Conservation (phyloP, 768 basidiomycete genomes). For the Suillus tomentosus region DNA sequence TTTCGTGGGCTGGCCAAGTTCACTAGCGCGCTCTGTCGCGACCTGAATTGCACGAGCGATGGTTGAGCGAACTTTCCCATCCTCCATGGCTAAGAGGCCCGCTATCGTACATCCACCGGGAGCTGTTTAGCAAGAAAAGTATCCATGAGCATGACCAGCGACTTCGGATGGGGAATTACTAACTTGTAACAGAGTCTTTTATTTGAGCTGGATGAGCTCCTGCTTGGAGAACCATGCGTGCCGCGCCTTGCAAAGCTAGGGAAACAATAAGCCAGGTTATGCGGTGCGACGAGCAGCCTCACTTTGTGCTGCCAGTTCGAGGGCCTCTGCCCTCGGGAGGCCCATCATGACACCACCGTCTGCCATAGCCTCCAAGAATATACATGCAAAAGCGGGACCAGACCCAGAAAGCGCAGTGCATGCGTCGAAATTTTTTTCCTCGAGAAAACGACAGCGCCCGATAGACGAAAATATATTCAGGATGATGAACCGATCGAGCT, state of each 20-base stretch:
- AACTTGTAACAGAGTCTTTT: conserved; percentile 97
- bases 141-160: conserved; percentile 8
- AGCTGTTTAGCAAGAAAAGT: conserved; percentile 49
- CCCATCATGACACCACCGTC: conserved; percentile 99
- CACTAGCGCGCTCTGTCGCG: conserved; percentile 86
- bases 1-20: conserved; percentile 73
- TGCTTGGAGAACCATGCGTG: conserved; percentile 89
- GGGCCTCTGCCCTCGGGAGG: conserved; percentile 86
- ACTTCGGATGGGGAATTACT: conserved; percentile 30
- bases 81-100: conserved; percentile 92
- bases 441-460: conserved; percentile 92
- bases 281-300: conserved; percentile 25
- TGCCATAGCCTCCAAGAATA: conserved; percentile 97
- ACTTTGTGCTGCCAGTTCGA: conserved; percentile 97
- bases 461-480: conserved; percentile 96
- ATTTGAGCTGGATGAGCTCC: conserved; percentile 94
- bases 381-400: conserved; percentile 95
- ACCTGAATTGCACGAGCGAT: conserved; percentile 95
- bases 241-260: conserved; percentile 91
- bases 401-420: conserved; percentile 96
- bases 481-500: conserved; percentile 70
- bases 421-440: conserved; percentile 98
- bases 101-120: conserved; percentile 99
- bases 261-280: conserved; percentile 1
- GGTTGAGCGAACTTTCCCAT: conserved; percentile 89